Percentiles rank a stretch among this genome's conserved stretches.
Evolutionary conservation across 2,329 filamentous ascomycete genomes (phyloP).

Genomic region (Penicillium polonicum): DNA sequence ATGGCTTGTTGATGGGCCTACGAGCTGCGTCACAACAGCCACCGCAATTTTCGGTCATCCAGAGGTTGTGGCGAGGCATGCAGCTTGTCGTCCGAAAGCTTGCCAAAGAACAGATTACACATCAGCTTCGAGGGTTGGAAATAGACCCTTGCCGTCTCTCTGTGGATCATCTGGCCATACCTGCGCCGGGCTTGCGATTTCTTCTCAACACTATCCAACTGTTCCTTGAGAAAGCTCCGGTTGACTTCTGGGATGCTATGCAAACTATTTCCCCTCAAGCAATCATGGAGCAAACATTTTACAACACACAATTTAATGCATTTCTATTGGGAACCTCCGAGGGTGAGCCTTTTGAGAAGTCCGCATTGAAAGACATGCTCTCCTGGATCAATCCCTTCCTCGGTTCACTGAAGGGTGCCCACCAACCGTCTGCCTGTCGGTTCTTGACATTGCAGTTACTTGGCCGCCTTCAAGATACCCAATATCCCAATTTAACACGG

Average conservation of each 20-base stretch:
- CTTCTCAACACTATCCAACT: conserved; percentile 68
- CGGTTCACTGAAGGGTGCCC: conserved; percentile 70
- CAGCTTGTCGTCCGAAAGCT: conserved; percentile 71
- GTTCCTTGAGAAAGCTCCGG: conserved; percentile 72
- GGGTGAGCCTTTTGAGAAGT: conserved; percentile 53
- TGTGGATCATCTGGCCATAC: conserved; percentile 65
- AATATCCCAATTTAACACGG: conserved; percentile 43
- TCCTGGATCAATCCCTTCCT: conserved; percentile 79
- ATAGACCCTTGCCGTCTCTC: conserved; percentile 62
- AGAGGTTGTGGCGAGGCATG: conserved; percentile 77
- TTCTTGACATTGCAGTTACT: conserved; percentile 76
- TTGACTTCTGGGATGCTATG: conserved; percentile 85
- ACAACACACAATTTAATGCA: conserved; percentile 65
- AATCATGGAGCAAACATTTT: conserved; percentile 80
- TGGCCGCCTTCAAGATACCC: conserved; percentile 50
- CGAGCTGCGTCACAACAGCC: conserved; percentile 59
- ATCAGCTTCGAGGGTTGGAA: conserved; percentile 76
- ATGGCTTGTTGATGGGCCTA: conserved; percentile 68
- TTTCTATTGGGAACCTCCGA: conserved; percentile 53
- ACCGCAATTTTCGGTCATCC: conserved; percentile 55
- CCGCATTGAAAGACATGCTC: conserved; percentile 63
- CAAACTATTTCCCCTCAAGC: conserved; percentile 75
- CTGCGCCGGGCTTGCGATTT: conserved; percentile 62
- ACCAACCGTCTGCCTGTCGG: conserved; percentile 76
- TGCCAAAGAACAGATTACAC: conserved; percentile 70